A percentile compares a stretch with the other conserved stretches of the same genome.
Conservation (phyloP, 306 rosid genomes). For the Calophaca sinica region DNA sequence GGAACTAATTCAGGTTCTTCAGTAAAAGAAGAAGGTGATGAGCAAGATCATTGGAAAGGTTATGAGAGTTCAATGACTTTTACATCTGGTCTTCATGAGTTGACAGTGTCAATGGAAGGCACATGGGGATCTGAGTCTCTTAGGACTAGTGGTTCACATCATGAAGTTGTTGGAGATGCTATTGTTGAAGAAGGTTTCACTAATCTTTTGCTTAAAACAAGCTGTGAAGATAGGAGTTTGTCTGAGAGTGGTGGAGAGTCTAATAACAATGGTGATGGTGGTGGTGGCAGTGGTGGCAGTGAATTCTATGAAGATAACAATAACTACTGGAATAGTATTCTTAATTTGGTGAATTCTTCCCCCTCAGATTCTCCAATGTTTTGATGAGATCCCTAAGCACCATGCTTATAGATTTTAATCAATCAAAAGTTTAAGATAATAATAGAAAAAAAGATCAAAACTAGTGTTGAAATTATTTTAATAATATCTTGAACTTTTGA, state of each 20-base stretch:
- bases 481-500: background rate
- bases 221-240: constrained; percentile 66
- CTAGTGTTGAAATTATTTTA: background rate
- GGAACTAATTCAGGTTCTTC: constrained; percentile 70
- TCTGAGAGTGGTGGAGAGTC: constrained; percentile 74
- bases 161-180: constrained; percentile 27
- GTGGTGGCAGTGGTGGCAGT: constrained; percentile 16
- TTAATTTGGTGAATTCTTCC: constrained; percentile 89
- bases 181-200: constrained; percentile 88
- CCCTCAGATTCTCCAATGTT: constrained; percentile 87
- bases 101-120: constrained; percentile 67
- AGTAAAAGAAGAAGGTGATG: constrained; percentile 67
- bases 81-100: constrained; percentile 60
- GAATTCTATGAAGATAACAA: constrained; percentile 85
- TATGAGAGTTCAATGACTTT: constrained; percentile 59
- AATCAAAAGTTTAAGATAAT: constrained; percentile 9
- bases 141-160: constrained; percentile 37
- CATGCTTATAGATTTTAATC: background rate
- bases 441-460: background rate
- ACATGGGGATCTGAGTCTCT: constrained; percentile 59
- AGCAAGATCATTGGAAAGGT: constrained; percentile 67
- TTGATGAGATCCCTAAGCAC: constrained; percentile 23
- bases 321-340: constrained; percentile 93
- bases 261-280: constrained; percentile 47
- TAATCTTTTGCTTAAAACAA: constrained; percentile 76